Evolutionary conservation across 2,329 filamentous ascomycete genomes (phyloP), one percentile per base, ranked within the genome.

Genomic region (Coccinonectria pachysandricola): DNA sequence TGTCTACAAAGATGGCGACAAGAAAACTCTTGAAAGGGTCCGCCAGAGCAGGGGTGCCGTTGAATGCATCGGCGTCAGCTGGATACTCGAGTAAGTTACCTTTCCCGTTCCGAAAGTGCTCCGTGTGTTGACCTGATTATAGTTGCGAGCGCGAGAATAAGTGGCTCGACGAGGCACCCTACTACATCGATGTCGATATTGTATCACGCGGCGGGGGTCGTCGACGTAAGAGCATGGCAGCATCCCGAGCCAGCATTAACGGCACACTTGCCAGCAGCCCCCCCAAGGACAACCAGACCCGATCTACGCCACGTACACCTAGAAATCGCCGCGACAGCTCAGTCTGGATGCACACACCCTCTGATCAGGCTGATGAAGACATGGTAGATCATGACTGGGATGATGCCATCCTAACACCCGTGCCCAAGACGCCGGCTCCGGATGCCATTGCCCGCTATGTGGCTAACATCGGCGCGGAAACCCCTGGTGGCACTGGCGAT

Each of bases 31-130:
- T 39, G 79, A 92, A 48, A 92, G 86, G 55, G 79, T 88, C 6
- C 67, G 75, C 31, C 70, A 79, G 42, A 76, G 72, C 19, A 67
- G 71, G 9, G 83, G 83, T 5, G 64, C 82, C 15, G 81, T 94
- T 19, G 76, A 83, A 42, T 92, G 85, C 55, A 84, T 94, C 29
- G 85, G 85, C 25, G 80, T 92, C 23, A 77, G 76, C 39, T 94
- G 85, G 84, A 80, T 91, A 28, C 67, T 93, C 36, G 84, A 93
- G 79, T 85, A 71, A 69, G 78, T 71, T 26, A n/a, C n/a, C n/a
- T n/a, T n/a, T n/a, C n/a, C n/a, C n/a, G n/a, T n/a, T n/a, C n/a
- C n/a, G n/a, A n/a, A n/a, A n/a, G n/a, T n/a, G n/a, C n/a, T n/a
- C n/a, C n/a, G n/a, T n/a, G n/a, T n/a, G n/a, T n/a, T n/a, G n/a